Base-by-base conservation (phyloP, 306 rosid species). In the Lathyrus sativus region DNA sequence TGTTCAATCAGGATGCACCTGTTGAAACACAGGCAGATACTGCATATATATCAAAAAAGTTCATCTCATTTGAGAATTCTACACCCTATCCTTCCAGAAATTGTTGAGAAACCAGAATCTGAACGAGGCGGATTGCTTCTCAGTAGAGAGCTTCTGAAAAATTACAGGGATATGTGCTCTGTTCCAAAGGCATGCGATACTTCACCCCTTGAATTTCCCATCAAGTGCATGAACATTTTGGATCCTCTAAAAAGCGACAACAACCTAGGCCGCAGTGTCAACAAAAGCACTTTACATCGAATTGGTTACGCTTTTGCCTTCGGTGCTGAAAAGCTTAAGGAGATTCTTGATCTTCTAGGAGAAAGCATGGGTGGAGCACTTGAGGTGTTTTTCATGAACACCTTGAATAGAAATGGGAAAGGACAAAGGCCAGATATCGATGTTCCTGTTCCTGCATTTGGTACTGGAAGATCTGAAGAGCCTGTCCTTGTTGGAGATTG, bases 261-360 rank as follows among this genome's bases (percentile, higher is more conserved):
- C 83, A 89, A 89, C 72, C 79, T 89, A 2, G 96, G 96, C 2
- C 90, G 86, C 8, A 83, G 92, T 22, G 86, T 89, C 74, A 72
- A 64, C 68, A 60, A 35, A 31, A 31, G 88, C 37, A 89, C 67
- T 63, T 81, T 75, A 59, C 70, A 69, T 60, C 88, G 90, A 33
- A 79, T 86, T 55, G 71, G 11, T 53, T 71, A 76, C 67, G 92
- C 92, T 14, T 67, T 86, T 71, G 39, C 79, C 59, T 57, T 49
- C 3, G 90, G 92, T 6, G 77, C 80, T 19, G 69, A 53, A 65
- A 80, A 41, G 69, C 86, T 89, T 29, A 61, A 51, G 66, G 63
- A 76, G 55, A 76, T 79, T 73, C 80, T 89, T 42, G 12, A 14
- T 6, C 79, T 84, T 41, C 88, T 83, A 0, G 88, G 88, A 73